Evolutionary conservation across 2,329 filamentous ascomycete species (phyloP), one percentile per base, ranked within the genome.

Genomic region (Lachnellula occidentalis): DNA sequence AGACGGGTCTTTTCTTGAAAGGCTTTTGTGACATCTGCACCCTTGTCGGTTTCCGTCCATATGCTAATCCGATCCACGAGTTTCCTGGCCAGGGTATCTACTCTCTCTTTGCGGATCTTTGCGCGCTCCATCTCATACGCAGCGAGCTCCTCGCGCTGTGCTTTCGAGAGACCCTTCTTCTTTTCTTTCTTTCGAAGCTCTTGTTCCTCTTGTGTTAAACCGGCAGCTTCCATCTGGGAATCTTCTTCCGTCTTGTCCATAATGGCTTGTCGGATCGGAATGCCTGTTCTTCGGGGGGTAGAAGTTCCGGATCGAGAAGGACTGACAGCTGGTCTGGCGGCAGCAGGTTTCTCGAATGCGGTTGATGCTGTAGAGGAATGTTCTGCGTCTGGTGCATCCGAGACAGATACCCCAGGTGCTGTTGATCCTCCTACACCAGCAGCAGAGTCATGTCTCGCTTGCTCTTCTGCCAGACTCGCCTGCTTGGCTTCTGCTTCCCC

Each of bases 11-110:
- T 96, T 70, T 92, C 90, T 70, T 92, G 86, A 77, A 97, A 99
- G 0, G 94, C 89, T 55, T 76, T 76, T 34, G 92, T 97, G 56
- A 96, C 90, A 64, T 95, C 91, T 14, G 73, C 58, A 45, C 87
- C 83, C 75, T 94, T 95, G 74, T 97, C 94, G 3, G 92, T 96
- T 77, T 99, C 94, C 5, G 94, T 96, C 92, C 92, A 97, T 42
- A 97, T 85, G 61, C 87, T 92, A 67, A 97, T 83, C 55, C 92
- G 87, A 71, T 96, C 90, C 57, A 94, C 75, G 22, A 99, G 81
- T 75, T 97, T 97, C 70, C 85, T 84, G 12, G 85, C 78, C 15
- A 99, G 80, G 6, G 83, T 94, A 57, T 90, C 84, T 24, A 99
- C 89, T 58, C 94, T 89, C 72, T 99, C 91, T 69, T 96, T 85